phyloP scores from a whole-genome alignment of 2,329 filamentous ascomycete species.

The Cladophialophora chaetospira region DNA sequence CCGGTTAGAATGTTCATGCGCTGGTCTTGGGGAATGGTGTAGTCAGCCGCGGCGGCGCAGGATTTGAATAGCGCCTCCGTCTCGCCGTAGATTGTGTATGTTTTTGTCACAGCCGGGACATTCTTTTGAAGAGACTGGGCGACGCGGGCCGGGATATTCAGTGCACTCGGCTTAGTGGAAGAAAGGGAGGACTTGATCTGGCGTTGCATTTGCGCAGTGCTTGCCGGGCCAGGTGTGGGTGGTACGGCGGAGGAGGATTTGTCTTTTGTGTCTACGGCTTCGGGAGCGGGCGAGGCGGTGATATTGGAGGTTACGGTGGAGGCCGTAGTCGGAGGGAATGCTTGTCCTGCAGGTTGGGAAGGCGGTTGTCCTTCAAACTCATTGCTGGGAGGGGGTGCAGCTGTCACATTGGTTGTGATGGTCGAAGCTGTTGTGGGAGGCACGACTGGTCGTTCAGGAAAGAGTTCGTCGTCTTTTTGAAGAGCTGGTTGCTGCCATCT shows the following conservation, averaged over 20 bases:
- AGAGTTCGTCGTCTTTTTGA: not conserved
- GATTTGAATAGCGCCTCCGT: conserved; percentile 78
- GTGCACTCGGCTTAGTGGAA: conserved; percentile 6
- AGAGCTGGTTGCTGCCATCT: conserved; percentile 10
- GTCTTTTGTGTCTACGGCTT: conserved; percentile 6
- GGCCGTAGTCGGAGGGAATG: not conserved
- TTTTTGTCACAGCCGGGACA: conserved; percentile 54
- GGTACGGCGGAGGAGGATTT: conserved; percentile 11
- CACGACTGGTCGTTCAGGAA: not conserved
- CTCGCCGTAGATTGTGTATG: conserved; percentile 76
- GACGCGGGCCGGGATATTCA: conserved; percentile 19
- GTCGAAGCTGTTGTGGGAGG: conserved; percentile 20
- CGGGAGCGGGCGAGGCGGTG: conserved; percentile 11
- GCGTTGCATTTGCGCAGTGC: conserved; percentile 24
- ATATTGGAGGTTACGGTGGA: conserved; percentile 8
- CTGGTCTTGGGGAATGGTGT: conserved; percentile 70
- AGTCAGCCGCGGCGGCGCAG: conserved; percentile 72
- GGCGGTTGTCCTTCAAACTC: not conserved
- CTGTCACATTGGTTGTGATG: conserved; percentile 25
- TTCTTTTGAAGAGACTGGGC: conserved; percentile 36
- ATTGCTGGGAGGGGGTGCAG: not conserved
- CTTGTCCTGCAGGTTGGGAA: not conserved
- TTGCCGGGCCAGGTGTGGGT: conserved; percentile 5
- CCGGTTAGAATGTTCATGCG: conserved; percentile 62
- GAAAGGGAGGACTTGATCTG: conserved; percentile 18